Evolutionary conservation across 2,329 filamentous ascomycete species (phyloP), one percentile per base, ranked within the genome.

Genomic region (Pseudogymnoascus sp.): DNA sequence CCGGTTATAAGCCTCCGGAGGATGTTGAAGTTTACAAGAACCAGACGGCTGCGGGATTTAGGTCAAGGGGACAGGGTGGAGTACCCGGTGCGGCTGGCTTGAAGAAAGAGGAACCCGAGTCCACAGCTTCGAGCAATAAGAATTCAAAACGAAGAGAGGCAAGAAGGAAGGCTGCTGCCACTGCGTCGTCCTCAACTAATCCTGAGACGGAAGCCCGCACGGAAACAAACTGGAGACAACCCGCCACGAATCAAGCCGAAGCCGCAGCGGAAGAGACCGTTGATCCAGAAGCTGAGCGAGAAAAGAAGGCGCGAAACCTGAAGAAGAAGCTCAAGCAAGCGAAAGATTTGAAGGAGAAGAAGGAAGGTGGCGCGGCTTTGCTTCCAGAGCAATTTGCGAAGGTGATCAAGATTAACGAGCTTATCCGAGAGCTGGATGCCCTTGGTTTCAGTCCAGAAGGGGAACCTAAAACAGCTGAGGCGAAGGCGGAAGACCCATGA

Each of bases 1-100:
- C 94, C 0, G 95, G 94, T 59, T 99, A 96, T 74, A 85, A 86
- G 33, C 95, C 94, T 1, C 90, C 92, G 0, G 94, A 99, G 75
- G 94, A 99, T 74, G 87, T 97, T 64, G 91, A 96, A 71, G 79
- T 96, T 48, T 99, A 99, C 81, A 95, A 91, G 77, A 96, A 95
- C 74, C 86, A 89, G 61, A 91, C 86, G 1, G 92, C 92, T 57
- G 88, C 94, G 71, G 84, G 83, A 57, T 96, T 89, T 76, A 90
- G 90, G 70, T 90, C 83, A 66, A 84, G 90, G 58, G 83, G 82
- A 23, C 80, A 76, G 63, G 84, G 82, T 61, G 87, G 82, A 19
- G 81, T 96, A 3, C 89, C 90, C 3, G 92, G 92, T 21, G 88
- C 90, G 1, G 82, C 82, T 52, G 79, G 80, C 4, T 66, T 82